Evolutionary conservation across 2,329 filamentous ascomycete species (phyloP).

Genomic region (Aspergillus fumigatus): DNA sequence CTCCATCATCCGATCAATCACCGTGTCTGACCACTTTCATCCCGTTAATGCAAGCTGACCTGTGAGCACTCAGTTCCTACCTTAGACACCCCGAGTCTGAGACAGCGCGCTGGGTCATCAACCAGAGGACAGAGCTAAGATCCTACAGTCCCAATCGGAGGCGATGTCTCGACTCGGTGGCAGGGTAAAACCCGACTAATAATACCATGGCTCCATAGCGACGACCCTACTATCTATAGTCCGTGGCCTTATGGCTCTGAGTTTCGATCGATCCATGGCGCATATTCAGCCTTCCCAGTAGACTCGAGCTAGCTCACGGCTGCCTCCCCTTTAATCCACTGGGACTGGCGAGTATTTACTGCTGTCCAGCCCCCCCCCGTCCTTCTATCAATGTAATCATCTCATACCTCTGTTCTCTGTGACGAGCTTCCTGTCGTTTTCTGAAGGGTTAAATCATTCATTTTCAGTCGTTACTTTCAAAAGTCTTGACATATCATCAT

Average conservation of each 20-base stretch:
- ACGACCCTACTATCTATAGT: neutral
- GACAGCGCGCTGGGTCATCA: neutral
- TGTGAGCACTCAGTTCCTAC: conserved; percentile 3
- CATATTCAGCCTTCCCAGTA: neutral
- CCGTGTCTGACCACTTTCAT: conserved; percentile 13
- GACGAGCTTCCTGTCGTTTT: no score
- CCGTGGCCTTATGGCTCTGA: neutral
- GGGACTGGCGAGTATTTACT: neutral
- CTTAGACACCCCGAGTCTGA: neutral
- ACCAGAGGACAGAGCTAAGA: neutral
- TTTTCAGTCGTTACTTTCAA: neutral
- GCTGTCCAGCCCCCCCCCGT: neutral
- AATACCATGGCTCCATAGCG: neutral
- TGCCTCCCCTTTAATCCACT: neutral
- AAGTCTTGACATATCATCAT: neutral
- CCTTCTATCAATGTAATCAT: neutral
- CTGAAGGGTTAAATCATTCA: neutral
- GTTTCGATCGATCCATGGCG: neutral
- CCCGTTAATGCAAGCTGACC: conserved; percentile 3
- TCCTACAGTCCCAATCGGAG: neutral
- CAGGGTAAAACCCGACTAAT: neutral
- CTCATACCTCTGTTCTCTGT: no score
- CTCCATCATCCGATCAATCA: conserved; percentile 15
- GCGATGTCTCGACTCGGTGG: neutral
- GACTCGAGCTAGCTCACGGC: neutral